These are phyloP conservation scores for Delonix regia DNA, from an alignment of 306 rosid genomes.

Conservation along the genomic window DNA sequence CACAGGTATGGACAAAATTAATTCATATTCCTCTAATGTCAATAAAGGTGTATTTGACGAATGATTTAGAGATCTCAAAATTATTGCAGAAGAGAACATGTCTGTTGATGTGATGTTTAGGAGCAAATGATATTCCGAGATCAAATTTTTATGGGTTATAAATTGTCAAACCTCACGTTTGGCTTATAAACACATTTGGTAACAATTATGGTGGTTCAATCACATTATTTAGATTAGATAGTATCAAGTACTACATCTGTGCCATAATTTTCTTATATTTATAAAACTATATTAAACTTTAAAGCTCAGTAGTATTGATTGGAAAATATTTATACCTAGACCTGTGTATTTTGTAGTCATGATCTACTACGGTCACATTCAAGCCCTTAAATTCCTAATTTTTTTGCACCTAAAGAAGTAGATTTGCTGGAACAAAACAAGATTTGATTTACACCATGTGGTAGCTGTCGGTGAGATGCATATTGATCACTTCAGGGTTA, in stretches of 20 bases:
- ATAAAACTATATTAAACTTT: not conserved
- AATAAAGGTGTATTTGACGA: not conserved
- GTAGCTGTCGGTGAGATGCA: too few species aligned
- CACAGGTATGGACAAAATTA: conserved; percentile 60
- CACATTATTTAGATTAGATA: not conserved
- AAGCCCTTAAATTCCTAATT: not conserved
- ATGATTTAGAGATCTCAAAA: not conserved
- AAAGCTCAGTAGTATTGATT: not conserved
- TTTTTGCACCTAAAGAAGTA: not conserved
- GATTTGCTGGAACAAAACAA: too few species aligned
- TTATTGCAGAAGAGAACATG: not conserved
- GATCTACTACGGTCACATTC: not conserved
- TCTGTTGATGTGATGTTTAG: conserved; percentile 16
- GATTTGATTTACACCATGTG: too few species aligned
- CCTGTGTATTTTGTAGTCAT: not conserved
- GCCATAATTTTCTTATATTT: not conserved
- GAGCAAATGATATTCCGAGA: conserved; percentile 17
- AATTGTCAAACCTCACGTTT: conserved; percentile 10
- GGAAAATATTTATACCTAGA: not conserved
- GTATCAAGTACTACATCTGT: not conserved
- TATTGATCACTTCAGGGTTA: not conserved
- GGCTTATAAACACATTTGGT: conserved; percentile 8
- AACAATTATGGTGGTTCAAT: not conserved
- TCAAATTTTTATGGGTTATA: not conserved
- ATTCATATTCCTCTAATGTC: conserved; percentile 16